Percentiles rank a stretch among this genome's conserved stretches.
phyloP scores from a whole-genome alignment of 2,329 filamentous ascomycete species.

The Nemania serpens region DNA sequence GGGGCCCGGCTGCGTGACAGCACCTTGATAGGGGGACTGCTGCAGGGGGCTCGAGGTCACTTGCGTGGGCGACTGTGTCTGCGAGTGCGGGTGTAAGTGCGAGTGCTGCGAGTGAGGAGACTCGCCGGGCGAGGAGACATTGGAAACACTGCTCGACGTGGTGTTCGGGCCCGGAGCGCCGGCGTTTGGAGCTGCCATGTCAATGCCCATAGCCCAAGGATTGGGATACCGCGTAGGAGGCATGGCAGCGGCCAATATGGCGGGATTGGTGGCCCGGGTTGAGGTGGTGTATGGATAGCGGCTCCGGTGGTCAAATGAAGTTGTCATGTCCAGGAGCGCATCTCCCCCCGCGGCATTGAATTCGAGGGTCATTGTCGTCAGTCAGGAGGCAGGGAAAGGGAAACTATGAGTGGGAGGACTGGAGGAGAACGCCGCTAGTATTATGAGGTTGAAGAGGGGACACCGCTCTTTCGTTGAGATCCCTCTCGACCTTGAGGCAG shows the following conservation, averaged over 20 bases:
- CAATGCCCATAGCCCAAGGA: constrained; percentile 58
- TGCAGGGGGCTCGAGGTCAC: constrained; percentile 58
- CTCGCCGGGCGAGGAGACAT: constrained; percentile 58
- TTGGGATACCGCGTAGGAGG: constrained; percentile 48
- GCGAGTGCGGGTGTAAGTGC: constrained; percentile 48
- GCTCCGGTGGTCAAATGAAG: constrained; percentile 61
- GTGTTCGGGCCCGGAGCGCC: constrained; percentile 45
- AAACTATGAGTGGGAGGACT: constrained; percentile 44
- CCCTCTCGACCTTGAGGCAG: constrained; percentile 35
- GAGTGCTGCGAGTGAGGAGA: constrained; percentile 48
- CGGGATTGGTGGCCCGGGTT: constrained; percentile 46
- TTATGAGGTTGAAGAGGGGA: constrained; percentile 49
- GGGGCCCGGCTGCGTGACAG: constrained; percentile 52
- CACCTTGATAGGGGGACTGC: constrained; percentile 58
- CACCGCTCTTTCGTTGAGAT: constrained; percentile 51
- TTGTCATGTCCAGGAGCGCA: constrained; percentile 61
- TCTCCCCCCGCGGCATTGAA: constrained; percentile 63
- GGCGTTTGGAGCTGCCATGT: constrained; percentile 47
- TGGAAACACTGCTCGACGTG: constrained; percentile 43
- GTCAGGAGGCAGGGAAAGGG: constrained; percentile 37
- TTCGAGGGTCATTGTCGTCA: constrained; percentile 61
- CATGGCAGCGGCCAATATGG: constrained; percentile 46
- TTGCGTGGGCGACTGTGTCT: constrained; percentile 53
- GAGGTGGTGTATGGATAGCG: constrained; percentile 58
- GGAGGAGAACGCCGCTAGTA: constrained; percentile 50